These are phyloP conservation scores for Rehmannia glutinosa DNA, from an alignment of 257 asterid genomes.

Conservation along the genomic window DNA sequence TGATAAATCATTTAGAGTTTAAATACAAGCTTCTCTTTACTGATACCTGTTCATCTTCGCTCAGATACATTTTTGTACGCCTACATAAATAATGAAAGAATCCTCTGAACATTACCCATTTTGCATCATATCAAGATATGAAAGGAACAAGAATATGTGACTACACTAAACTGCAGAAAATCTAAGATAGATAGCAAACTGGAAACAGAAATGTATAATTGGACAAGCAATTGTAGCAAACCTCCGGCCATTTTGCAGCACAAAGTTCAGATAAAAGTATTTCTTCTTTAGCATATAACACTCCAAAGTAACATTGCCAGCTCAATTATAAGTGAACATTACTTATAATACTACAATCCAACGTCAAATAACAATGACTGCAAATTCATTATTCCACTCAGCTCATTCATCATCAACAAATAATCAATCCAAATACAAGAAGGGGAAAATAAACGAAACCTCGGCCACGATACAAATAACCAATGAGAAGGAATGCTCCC, in stretches of 20 bases:
- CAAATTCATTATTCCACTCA: not conserved
- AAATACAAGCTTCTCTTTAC: not conserved
- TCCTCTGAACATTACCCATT: not conserved
- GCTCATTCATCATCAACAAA: not conserved
- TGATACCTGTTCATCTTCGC: not conserved
- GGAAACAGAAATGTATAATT: not conserved
- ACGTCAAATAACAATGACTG: not conserved
- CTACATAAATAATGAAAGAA: not conserved
- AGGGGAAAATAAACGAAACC: conserved; percentile 29
- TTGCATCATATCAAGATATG: not conserved
- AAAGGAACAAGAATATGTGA: not conserved
- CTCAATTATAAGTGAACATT: not conserved
- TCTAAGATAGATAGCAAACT: not conserved
- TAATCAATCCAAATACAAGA: not conserved
- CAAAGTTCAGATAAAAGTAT: not conserved
- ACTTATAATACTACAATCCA: not conserved
- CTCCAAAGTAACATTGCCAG: not conserved
- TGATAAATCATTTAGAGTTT: not conserved
- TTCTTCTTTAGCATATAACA: not conserved
- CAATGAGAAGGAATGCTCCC: conserved; percentile 48
- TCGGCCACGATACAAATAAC: conserved; percentile 37
- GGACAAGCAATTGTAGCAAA: not conserved
- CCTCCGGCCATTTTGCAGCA: not conserved
- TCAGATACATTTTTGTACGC: not conserved
- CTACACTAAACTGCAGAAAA: not conserved